phyloP scores from a whole-genome alignment of 192 early-diverging fungal species.

The Chytriomyces hyalinus region DNA sequence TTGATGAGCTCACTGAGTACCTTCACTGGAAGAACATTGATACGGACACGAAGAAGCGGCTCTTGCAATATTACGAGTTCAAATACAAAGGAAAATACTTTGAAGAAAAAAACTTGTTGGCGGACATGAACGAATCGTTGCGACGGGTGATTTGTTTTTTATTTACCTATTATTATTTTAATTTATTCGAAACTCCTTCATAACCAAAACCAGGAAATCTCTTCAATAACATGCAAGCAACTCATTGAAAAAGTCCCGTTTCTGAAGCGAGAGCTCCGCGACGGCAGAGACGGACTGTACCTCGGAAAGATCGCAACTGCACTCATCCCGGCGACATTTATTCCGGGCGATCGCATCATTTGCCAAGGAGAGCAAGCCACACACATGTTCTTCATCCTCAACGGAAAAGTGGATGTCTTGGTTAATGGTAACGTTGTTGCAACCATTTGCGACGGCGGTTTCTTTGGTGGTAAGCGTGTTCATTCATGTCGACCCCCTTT shows the following conservation, averaged over 20 bases:
- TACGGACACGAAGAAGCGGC: constrained; percentile 8
- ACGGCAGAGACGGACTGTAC: constrained; percentile 38
- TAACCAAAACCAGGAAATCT: constrained; percentile 23
- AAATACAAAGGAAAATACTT: constrained; percentile 44
- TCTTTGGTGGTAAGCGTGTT: constrained; percentile 41
- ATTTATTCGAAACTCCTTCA: neutral
- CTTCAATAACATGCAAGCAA: constrained; percentile 35
- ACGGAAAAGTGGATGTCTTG: constrained; percentile 32
- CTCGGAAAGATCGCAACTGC: constrained; percentile 37
- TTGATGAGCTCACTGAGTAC: constrained; percentile 44
- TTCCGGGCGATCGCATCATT: constrained; percentile 34
- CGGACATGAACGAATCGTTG: constrained; percentile 36
- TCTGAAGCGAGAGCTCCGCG: constrained; percentile 26
- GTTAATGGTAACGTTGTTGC: constrained; percentile 37
- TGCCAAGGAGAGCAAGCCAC: constrained; percentile 43
- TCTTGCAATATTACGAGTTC: constrained; percentile 38
- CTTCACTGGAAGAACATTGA: constrained; percentile 35
- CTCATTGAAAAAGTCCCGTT: constrained; percentile 44
- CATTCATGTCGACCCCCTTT: neutral
- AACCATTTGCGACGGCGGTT: constrained; percentile 34
- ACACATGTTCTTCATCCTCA: constrained; percentile 47
- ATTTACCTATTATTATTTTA: neutral
- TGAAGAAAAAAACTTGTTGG: constrained; percentile 34
- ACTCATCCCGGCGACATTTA: constrained; percentile 26
- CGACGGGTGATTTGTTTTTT: neutral